Conservation (phyloP, 331 rosid genomes). For the Rhamnella rubrinervis region DNA sequence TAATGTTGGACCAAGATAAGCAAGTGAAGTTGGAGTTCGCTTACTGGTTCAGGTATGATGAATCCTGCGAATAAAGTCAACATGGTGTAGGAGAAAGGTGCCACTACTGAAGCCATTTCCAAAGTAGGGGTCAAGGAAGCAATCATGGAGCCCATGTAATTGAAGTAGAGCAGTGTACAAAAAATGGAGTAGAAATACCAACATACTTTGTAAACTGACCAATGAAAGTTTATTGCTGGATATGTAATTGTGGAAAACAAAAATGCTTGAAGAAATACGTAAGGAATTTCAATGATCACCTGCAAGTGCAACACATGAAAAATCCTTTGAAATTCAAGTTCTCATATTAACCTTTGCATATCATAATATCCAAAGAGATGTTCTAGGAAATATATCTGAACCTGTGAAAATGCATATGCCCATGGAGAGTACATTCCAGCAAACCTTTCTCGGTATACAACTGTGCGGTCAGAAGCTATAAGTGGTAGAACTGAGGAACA, state of each 20-base stretch:
- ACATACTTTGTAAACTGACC: slow-evolving; percentile 42
- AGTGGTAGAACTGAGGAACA: slow-evolving; percentile 18
- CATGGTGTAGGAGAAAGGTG: slow-evolving; percentile 39
- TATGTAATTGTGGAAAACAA: slow-evolving; percentile 33
- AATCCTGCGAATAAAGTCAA: slow-evolving; percentile 58
- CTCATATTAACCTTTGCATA: too few relatives aligned
- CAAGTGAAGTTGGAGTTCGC: slow-evolving; percentile 8
- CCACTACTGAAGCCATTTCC: slow-evolving; percentile 42
- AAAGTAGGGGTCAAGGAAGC: slow-evolving; percentile 45
- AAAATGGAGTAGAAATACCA: slow-evolving; percentile 30
- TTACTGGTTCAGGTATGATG: slow-evolving; percentile 45
- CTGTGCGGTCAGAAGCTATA: slow-evolving; percentile 23
- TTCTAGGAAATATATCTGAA: neutral
- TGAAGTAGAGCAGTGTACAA: slow-evolving; percentile 37
- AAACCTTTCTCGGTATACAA: slow-evolving; percentile 29
- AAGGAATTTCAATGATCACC: slow-evolving; percentile 35
- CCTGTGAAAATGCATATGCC: slow-evolving; percentile 30
- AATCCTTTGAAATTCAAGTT: neutral
- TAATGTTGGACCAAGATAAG: neutral
- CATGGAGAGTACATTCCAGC: slow-evolving; percentile 30
- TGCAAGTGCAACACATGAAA: slow-evolving; percentile 17
- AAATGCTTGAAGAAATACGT: slow-evolving; percentile 35
- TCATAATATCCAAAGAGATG: neutral
- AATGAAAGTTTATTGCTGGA: slow-evolving; percentile 36
- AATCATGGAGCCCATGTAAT: slow-evolving; percentile 49